Evolutionary conservation across 768 basidiomycete genomes (phyloP), one percentile per base, ranked within the genome.

Genomic region (Russula virescens): DNA sequence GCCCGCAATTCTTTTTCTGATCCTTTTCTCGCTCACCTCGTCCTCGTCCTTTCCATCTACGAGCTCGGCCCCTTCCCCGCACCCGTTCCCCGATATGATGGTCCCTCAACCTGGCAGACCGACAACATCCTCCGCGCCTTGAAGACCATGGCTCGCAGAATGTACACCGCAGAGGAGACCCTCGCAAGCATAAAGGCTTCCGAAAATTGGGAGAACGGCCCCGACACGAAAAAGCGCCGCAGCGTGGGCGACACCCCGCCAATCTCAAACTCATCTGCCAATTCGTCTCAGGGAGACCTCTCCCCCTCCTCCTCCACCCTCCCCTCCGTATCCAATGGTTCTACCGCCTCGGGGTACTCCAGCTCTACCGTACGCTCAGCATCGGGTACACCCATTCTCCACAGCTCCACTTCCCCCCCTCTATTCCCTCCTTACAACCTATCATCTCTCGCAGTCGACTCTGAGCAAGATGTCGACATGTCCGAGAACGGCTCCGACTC

Each of bases 91-190:
- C 58, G 62, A 21, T 68, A 66, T 16, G 61, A 68, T 61, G 67
- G 67, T n/a, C 65, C 67, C 14, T 62, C 64, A 18, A 62, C 58
- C 28, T 68, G 67, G 67, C 67, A 66, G 46, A 61, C 59, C 1
- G 55, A 67, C 13, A 49, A 55, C 34, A 67, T 67, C 23, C 66
- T 67, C 31, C 58, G 61, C 21, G 57, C 66, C 43, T 51, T 67
- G 48, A 58, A 59, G 48, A 61, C 64, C 0, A 65, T 65, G 60
- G 61, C 64, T 6, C 66, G 64, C 28, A 61, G 66, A 23, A 65
- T 65, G 63, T 67, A 65, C 46, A 65, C 66, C n/a, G 67, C 67
- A 2, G 67, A 68, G 19, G 67, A 67, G 25, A 66, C 65, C 5
- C 60, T 67, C 16, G 66, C 65, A 7, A 58, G 60, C 43, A 60